Base-by-base conservation (phyloP, 129 eudicot genomes). In the Tagetes erecta region DNA sequence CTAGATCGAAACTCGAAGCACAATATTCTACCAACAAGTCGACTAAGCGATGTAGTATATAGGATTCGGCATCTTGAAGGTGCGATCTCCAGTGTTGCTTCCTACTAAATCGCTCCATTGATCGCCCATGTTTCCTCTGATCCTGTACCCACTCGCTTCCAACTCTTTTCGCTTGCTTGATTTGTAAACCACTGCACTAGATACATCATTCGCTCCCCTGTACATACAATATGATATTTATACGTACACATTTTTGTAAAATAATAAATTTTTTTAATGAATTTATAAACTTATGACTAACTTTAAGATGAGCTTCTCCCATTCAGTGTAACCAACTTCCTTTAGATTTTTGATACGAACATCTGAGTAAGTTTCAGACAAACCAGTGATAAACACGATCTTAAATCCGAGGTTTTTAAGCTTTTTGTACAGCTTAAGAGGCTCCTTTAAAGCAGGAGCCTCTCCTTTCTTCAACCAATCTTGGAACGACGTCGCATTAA, bases 51-150 rank as follows among this genome's bases (percentile, higher is more conserved):
- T 38, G 78, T 71, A 82, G 78, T 82, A 85, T 84, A 82, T 75
- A 1, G 89, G 89, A 63, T 85, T 67, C 3, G 89, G 84, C 38
- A 85, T 34, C 58, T 85, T 85, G 72, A 82, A 85, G 52, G 66
- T 59, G 27, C 89, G 78, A 53, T 66, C 56, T 34, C 84, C 86
- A 1, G 40, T 2, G 57, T 82, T 57, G 41, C 46, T 31, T 0
- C 86, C 89, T 5, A 78, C 20, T 14, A 87, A 50, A 60, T 87
- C 92, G 36, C 86, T 87, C 91, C 91, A 87, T 67, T 87, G 91
- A 73, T 87, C 91, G 3, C 91, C 91, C 72, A 79, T 72, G 37
- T 81, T 87, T 1, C 91, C 91, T 3, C 72, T 40, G 13, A 87
- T 87, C 78, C 76, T 73, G 51, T 81, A 83, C 46, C 91, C 88